These are phyloP conservation scores for Oenanthe javanica DNA, from an alignment of 140 eudicot species.

Conservation along the genomic window DNA sequence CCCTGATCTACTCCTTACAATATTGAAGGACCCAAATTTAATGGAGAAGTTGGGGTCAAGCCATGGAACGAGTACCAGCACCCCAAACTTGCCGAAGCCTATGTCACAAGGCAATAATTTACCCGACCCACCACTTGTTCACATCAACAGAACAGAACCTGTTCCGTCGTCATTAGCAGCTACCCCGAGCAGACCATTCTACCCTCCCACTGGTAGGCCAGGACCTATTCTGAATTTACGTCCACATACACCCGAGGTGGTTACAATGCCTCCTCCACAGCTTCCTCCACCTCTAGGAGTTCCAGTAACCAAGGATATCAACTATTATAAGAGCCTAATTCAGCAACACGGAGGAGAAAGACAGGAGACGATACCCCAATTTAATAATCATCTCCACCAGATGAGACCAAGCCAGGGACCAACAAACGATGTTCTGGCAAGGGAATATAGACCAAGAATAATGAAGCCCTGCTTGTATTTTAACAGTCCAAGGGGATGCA, in stretches of 20 bases:
- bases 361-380: conserved; percentile 23
- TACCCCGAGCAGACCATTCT: conserved; percentile 30
- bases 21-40: conserved; percentile 58
- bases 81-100: conserved; percentile 6
- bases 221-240: conserved; percentile 30
- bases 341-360: conserved; percentile 93
- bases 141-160: conserved; percentile 30
- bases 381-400: conserved; percentile 13
- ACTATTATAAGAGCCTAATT: conserved; percentile 79
- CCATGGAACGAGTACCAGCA: conserved; percentile 30
- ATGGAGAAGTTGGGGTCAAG: conserved; percentile 48
- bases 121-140: conserved; percentile 24
- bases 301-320: conserved; percentile 52
- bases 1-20: conserved; percentile 50
- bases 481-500: conserved; percentile 69
- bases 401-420: conserved; percentile 14
- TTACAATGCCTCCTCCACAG: conserved; percentile 9
- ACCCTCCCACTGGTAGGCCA: conserved; percentile 29
- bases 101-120: conserved; percentile 20
- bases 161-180: conserved; percentile 27
- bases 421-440: conserved; percentile 18
- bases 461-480: conserved; percentile 75
- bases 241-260: conserved; percentile 29
- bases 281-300: conserved; percentile 16
- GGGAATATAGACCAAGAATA: conserved; percentile 40